Evolutionary conservation across 2,329 filamentous ascomycete genomes (phyloP).

Genomic region (Grosmannia serpens): DNA sequence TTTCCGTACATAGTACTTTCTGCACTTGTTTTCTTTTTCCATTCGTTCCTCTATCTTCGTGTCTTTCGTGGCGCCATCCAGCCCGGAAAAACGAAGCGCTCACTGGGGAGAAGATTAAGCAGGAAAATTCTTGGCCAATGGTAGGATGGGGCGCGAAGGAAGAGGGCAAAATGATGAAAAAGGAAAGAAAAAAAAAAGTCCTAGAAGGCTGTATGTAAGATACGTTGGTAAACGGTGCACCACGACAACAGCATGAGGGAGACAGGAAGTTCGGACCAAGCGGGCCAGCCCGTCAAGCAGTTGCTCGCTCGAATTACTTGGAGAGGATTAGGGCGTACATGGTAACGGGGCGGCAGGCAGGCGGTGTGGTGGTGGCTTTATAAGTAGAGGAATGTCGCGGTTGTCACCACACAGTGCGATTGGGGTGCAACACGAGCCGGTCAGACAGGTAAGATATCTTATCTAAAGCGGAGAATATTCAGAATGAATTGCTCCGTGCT

Average conservation of each 20-base stretch:
- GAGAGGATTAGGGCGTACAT: not conserved
- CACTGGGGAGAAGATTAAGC: not conserved
- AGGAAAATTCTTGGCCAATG: not conserved
- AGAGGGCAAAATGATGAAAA: too few relatives aligned
- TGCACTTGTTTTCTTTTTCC: not conserved
- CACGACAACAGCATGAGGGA: not conserved
- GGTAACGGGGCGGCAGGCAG: too few relatives aligned
- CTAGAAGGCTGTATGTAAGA: not conserved
- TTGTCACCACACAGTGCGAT: too few relatives aligned
- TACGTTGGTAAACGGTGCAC: not conserved
- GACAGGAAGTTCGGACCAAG: not conserved
- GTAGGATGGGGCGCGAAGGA: too few relatives aligned
- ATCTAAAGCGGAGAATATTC: too few relatives aligned
- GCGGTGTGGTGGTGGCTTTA: not conserved
- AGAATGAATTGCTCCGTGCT: not conserved
- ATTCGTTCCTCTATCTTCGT: not conserved
- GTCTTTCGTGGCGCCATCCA: not conserved
- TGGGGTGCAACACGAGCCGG: too few relatives aligned
- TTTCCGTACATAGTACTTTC: too few relatives aligned
- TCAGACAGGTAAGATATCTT: too few relatives aligned
- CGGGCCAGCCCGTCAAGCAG: not conserved
- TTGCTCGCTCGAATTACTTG: not conserved
- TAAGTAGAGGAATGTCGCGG: too few relatives aligned
- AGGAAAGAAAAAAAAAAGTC: not conserved
- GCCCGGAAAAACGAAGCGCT: too few relatives aligned